A percentile compares a stretch with the other conserved stretches of the same genome.
Evolutionary conservation across 495 filamentous ascomycete species (phyloP).

Genomic region (Lasiosphaeriaceae sp.): DNA sequence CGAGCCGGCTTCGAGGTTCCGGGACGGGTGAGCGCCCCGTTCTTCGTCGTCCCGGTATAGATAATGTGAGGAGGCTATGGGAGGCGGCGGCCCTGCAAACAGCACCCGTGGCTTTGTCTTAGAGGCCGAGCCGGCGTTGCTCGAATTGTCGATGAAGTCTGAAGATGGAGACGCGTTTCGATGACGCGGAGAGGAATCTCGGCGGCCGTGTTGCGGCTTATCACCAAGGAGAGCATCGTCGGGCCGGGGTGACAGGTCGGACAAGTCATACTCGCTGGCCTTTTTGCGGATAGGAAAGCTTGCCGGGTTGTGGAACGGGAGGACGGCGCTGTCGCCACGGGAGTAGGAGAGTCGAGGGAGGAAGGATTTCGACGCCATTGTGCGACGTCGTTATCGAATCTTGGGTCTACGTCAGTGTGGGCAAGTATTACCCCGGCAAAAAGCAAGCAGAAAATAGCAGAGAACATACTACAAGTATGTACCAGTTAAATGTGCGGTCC

Average conservation of each 20-base stretch:
- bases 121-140: conserved; percentile 17
- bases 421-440: no score
- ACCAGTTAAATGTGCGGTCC: no score
- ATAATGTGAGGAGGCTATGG: conserved; percentile 26
- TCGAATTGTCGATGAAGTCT: conserved; percentile 15
- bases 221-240: conserved; percentile 30
- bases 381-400: not conserved
- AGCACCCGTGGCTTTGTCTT: conserved; percentile 19
- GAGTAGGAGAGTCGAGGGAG: conserved; percentile 26
- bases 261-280: conserved; percentile 40
- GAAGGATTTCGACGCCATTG: conserved; percentile 23
- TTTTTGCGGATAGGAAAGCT: conserved; percentile 26
- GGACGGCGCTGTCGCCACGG: conserved; percentile 18
- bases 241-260: conserved; percentile 39
- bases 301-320: conserved; percentile 23
- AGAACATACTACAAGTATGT: no score
- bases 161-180: conserved; percentile 12
- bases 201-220: not conserved
- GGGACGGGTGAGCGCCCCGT: not conserved
- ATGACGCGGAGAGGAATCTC: not conserved
- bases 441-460: no score
- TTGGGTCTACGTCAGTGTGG: not conserved
- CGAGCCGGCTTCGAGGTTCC: conserved; percentile 8
- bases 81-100: conserved; percentile 33
- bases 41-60: conserved; percentile 31